Base-by-base conservation (phyloP, 2,329 filamentous ascomycete species). In the Tolypocladium ovalisporum region DNA sequence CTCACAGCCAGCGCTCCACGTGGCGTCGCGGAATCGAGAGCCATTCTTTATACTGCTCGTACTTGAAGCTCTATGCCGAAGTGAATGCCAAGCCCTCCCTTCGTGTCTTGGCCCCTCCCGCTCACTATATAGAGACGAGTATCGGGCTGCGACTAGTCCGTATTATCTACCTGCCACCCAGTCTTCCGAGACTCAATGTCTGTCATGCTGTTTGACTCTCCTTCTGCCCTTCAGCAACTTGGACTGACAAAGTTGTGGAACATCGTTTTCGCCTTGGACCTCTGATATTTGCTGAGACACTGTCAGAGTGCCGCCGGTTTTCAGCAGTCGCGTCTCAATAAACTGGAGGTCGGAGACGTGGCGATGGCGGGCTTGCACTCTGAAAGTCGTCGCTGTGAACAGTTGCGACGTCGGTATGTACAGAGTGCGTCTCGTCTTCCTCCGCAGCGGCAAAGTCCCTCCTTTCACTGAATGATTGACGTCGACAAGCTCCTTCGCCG, bases 311-410 rank as follows among this genome's bases (percentile, higher is more conserved):
- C n/a, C n/a, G 27, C 9, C 9, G 15, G 5, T n/a, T 9, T 49
- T 32, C 7, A 7, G 15, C 15, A 12, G 15, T 10, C 9, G 44
- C 6, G 27, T 19, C 9, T n/a, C n/a, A 32, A 17, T 6, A 49
- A 60, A 56, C 53, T 3, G 15, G 13, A 27, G 37, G 29, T 9
- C 29, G 12, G 17, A 37, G 24, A 34, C 34, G 53, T 9, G 29
- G 56, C 10, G 58, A 58, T 6, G 56, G 51, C 24, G 56, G 55
- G 22, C 60, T 35, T 6, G 57, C 40, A 6, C 63, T 53, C 9
- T 68, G 60, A 35, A 66, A 73, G 55, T 73, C 71, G 37, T 75
- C 71, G 34, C 67, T 73, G 44, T 69, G 67, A 5, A 75, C 71
- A 2, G 71, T 73, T 15, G 72, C 72, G 35, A 60, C 61, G 40